Base-by-base conservation (phyloP, 1,284 basidiomycete species). In the Malassezia yamatoensis region DNA sequence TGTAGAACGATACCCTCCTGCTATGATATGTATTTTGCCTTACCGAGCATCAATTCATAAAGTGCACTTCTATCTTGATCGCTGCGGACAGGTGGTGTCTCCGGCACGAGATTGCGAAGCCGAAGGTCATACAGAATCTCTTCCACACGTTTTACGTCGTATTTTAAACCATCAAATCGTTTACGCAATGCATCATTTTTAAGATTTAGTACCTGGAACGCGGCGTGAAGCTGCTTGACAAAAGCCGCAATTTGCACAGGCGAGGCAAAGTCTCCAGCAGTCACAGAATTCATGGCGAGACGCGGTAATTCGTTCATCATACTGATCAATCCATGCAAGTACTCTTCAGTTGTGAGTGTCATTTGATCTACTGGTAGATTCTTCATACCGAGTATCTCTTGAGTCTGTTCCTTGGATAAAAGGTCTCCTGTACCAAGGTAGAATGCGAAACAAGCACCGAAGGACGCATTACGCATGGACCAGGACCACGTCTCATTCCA, bases 91-190 rank as follows among this genome's bases (percentile, higher is more conserved):
- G 24, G 7, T 29, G 24, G 24, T 29, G 24, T 29, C 3, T 29
- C 45, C 5, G 33, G 16, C 5, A 18, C 37, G 1, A 70, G 38
- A 5, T 63, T 64, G 13, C 71, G 51, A 18, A 74, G 49, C 1
- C 63, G 65, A 33, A 74, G 60, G 53, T 76, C 67, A 55, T 74
- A 68, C 18, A 75, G 61, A 24, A 75, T 60, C 41, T 75, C 70
- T 53, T 75, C 72, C 44, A 68, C 65, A 45, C 67, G 67, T 35
- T 72, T 72, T 18, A 74, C 64, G 41, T 74, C 73, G 59, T 75
- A 75, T 65, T 73, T 75, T 46, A 75, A 61, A 10, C 59, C 59
- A 53, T 75, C 73, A 56, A 70, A 72, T 18, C 72, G 52, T 47
- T 71, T 73, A 16, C 70, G 52, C 21, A 73, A 47, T 0, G 38